Evolutionary conservation across 1,139 yeast species (phyloP), one percentile per base, ranked within the genome.

Genomic region (Meyerozyma elateridarum): DNA sequence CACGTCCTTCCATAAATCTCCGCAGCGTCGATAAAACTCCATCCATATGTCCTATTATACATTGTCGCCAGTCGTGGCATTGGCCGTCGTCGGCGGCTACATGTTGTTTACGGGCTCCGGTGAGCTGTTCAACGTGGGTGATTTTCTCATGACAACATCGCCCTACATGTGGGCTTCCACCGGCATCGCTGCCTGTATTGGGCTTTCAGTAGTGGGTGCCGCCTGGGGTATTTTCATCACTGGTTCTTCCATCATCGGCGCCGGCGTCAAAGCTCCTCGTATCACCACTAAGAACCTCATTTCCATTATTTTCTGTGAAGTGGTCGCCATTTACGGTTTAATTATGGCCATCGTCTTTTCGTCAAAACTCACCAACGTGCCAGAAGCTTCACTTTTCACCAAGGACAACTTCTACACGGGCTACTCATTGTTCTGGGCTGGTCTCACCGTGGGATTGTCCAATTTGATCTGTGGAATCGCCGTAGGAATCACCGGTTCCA

Each of bases 181-280:
- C 44, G 99, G 99, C 36, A 87, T 93, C 44, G 82, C 84, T n/a
- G 61, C 79, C 36, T 91, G 98, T 61, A 88, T 93, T 49, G 97
- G 98, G 9, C 72, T 93, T 40, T 81, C 94, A 35, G 97, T 93
- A 13, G 83, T 89, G 29, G 99, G 98, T 28, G 98, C 98, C 13
- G 98, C 98, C 8, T 91, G 98, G 97, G 99, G 99, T 42, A 93
- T 93, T 45, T 93, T 91, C 59, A 76, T 93, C 40, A 91, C 97
- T 1, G 99, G 99, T 25, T 73, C 96, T 1, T 79, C 96, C 25
- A 85, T 93, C 46, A 64, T 93, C 40, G 99, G 99, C 46, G 98
- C 98, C 4, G 98, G 98, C 64, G 96, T 93, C 40, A 85, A 85
- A 58, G 91, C 95, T 4, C 98, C 98, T 31, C 71, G 97, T 56